phyloP scores from a whole-genome alignment of 2,329 filamentous ascomycete species.

The Colletotrichum caudatum region DNA sequence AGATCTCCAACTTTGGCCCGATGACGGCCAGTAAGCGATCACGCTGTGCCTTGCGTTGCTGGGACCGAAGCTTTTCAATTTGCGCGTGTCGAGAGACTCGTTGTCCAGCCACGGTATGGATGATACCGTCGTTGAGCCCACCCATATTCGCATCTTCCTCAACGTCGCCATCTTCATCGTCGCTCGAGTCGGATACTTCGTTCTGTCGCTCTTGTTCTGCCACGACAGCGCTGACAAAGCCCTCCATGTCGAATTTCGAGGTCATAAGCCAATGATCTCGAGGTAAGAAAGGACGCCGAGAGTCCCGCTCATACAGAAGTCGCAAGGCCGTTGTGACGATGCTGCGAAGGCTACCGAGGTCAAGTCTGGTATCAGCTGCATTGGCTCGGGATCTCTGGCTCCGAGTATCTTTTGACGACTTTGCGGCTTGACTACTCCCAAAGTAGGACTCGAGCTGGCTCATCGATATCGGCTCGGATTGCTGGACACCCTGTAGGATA shows the following conservation, averaged over 20 bases:
- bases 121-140: slow-evolving; percentile 26
- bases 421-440: slow-evolving; percentile 16
- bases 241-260: slow-evolving; percentile 84
- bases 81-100: slow-evolving; percentile 72
- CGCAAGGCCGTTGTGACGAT: slow-evolving; percentile 83
- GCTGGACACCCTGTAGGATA: slow-evolving; percentile 50
- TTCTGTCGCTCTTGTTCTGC: slow-evolving; percentile 86
- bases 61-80: slow-evolving; percentile 71
- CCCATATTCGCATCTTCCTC: slow-evolving; percentile 46
- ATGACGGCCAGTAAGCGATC: slow-evolving; percentile 82
- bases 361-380: slow-evolving; percentile 59
- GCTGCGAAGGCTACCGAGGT: slow-evolving; percentile 81
- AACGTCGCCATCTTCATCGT: slow-evolving; percentile 47
- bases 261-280: slow-evolving; percentile 96
- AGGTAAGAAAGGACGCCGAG: slow-evolving; percentile 85
- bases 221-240: slow-evolving; percentile 88
- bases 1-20: slow-evolving; percentile 86
- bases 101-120: slow-evolving; percentile 63
- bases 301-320: slow-evolving; percentile 94
- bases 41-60: slow-evolving; percentile 74
- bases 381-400: slow-evolving; percentile 6
- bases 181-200: slow-evolving; percentile 55
- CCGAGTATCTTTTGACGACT: slow-evolving; percentile 19
- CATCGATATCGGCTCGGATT: slow-evolving; percentile 27
- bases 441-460: slow-evolving; percentile 40